These are phyloP conservation scores for Leccinum insolens DNA, from an alignment of 1,284 basidiomycete species.

Conservation along the genomic window DNA sequence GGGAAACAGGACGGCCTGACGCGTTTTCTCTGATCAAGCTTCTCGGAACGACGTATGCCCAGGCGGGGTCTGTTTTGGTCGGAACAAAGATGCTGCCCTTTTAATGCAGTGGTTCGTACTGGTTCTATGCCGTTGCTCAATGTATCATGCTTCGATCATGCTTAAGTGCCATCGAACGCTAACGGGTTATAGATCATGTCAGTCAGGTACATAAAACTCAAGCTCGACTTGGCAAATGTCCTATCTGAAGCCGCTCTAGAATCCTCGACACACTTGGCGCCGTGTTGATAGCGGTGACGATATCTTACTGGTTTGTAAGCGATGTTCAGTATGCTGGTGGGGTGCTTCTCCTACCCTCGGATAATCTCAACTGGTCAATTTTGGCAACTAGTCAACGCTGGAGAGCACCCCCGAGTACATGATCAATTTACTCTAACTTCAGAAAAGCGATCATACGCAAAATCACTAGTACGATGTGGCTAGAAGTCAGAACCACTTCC, in stretches of 20 bases:
- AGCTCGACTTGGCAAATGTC: not conserved
- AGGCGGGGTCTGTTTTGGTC: constrained; percentile 12
- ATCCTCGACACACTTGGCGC: too few species aligned
- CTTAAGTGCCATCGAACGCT: not conserved
- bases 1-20: not conserved
- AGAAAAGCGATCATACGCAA: not conserved
- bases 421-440: not conserved
- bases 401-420: not conserved
- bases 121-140: not conserved
- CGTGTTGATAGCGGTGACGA: not conserved
- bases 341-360: not conserved
- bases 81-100: not conserved
- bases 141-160: not conserved
- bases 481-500: constrained; percentile 6
- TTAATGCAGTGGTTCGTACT: constrained; percentile 7
- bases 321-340: not conserved
- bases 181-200: constrained; percentile 1
- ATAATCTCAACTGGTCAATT: constrained; percentile 1
- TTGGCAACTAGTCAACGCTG: constrained; percentile 4
- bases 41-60: constrained; percentile 6
- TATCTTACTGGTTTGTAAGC: not conserved
- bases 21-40: constrained; percentile 1
- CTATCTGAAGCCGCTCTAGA: not conserved
- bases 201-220: constrained; percentile 1
- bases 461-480: constrained; percentile 1